Evolutionary conservation across 2,329 filamentous ascomycete species (phyloP).

Genomic region (Monilinia polystroma): DNA sequence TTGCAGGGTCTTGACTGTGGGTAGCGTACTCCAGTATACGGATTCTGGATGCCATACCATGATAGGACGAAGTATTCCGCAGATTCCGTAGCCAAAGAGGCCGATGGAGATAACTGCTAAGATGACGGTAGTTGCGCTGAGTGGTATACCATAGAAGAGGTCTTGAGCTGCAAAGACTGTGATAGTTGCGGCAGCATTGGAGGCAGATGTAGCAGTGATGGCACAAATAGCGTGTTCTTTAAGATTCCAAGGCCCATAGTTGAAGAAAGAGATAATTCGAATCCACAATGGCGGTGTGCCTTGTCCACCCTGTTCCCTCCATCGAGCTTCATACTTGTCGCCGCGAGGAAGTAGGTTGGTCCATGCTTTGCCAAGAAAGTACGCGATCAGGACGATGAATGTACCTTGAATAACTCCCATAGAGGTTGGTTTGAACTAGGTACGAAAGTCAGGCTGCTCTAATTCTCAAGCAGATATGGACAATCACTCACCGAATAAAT

Average conservation of each 20-base stretch:
- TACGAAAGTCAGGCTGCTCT: not conserved
- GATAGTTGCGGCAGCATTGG: constrained; percentile 47
- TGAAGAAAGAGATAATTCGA: constrained; percentile 47
- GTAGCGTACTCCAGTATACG: constrained; percentile 47
- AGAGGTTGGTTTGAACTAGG: constrained; percentile 53
- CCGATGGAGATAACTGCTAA: constrained; percentile 51
- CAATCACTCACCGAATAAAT: constrained; percentile 50
- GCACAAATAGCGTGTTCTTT: constrained; percentile 57
- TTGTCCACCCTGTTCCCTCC: constrained; percentile 46
- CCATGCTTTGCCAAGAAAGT: constrained; percentile 54
- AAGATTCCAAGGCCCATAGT: constrained; percentile 51
- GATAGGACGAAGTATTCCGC: constrained; percentile 48
- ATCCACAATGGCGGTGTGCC: constrained; percentile 48
- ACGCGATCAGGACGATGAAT: constrained; percentile 57
- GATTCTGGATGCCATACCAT: constrained; percentile 51
- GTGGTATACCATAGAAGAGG: constrained; percentile 47
- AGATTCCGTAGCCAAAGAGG: constrained; percentile 50
- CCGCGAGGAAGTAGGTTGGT: constrained; percentile 51
- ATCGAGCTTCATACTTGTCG: constrained; percentile 49
- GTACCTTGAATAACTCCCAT: constrained; percentile 49
- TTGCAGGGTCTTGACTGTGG: constrained; percentile 44
- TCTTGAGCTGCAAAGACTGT: constrained; percentile 48
- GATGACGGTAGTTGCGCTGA: constrained; percentile 44
- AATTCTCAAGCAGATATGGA: constrained; percentile 1
- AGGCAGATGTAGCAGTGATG: constrained; percentile 55